Base-by-base conservation (phyloP, 169 alveolate species). In the Plasmodium inui region DNA sequence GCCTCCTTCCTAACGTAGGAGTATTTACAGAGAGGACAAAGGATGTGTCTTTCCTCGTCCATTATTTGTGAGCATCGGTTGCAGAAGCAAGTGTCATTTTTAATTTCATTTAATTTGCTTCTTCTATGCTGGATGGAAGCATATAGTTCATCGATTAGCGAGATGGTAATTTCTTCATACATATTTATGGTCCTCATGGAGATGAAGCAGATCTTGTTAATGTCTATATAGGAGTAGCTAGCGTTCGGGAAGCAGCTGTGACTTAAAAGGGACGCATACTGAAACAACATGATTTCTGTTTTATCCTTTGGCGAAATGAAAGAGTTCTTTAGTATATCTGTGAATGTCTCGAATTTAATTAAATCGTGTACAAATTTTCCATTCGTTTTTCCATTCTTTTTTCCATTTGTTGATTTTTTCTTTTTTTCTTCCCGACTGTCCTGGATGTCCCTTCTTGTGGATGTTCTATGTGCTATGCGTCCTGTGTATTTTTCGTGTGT, bases 181-280 rank as follows among this genome's bases (percentile, higher is more conserved):
- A 73, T 81, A 78, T 71, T 80, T 80, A 91, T 91, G 26, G 91
- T 91, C 67, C 92, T 81, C 92, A 91, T 81, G n/a, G 95, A 90
- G 55, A 82, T 39, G 28, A 91, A 82, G 46, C 95, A 91, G 37
- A 91, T 91, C 41, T 82, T 81, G 41, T 82, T 74, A 32, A 81
- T 34, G 22, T 80, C 94, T 76, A 91, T 91, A 30, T 81, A 91
- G 39, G 86, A 70, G 41, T 91, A 81, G 74, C 95, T 82, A 26
- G 92, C 83, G 73, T 91, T 91, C 37, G 95, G 95, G 19, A 91
- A 91, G 73, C 95, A 91, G 28, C 82, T 91, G 55, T 91, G 95
- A 2, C 82, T 91, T 71, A 91, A 34, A 72, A 91, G 83, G 39
- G 83, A 80, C 14, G 83, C 82, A 81, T 81, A 26, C 41, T 70